Percentiles rank a stretch among this genome's conserved stretches.
Conservation (phyloP, 2,329 filamentous ascomycete genomes). For the Phyllosticta citrichinensis region DNA sequence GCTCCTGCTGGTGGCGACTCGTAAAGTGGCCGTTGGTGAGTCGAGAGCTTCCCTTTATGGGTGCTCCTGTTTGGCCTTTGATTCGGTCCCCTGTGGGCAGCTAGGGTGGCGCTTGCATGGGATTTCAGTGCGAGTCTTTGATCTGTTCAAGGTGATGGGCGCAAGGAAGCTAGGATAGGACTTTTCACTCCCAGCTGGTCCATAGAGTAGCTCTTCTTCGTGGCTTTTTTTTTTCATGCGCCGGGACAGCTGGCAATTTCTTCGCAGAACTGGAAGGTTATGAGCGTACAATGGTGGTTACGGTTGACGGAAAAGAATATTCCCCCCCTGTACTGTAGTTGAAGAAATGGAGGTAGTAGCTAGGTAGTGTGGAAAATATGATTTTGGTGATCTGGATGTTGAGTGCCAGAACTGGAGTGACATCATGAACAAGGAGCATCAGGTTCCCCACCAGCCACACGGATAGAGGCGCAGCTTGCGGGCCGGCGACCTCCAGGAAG, state of each 20-base stretch:
- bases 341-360: background rate
- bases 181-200: conserved; percentile 1
- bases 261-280: background rate
- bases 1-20: conserved; percentile 6
- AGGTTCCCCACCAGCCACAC: background rate
- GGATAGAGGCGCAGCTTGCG: background rate
- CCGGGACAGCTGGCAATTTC: background rate
- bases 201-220: conserved; percentile 5
- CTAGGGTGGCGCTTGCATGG: conserved; percentile 5
- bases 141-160: background rate
- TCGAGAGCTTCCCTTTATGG: background rate
- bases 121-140: conserved; percentile 1
- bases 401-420: background rate
- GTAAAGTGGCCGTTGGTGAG: background rate
- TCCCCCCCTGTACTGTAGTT: conserved; percentile 1
- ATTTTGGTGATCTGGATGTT: background rate
- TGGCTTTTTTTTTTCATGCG: conserved; percentile 3
- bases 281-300: background rate
- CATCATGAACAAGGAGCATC: background rate
- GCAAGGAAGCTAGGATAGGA: conserved; percentile 3
- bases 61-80: conserved; percentile 5
- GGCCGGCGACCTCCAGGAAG: background rate
- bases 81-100: conserved; percentile 7
- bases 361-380: background rate
- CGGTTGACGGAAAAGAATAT: background rate